Evolutionary conservation across 2,329 filamentous ascomycete species (phyloP), one percentile per base, ranked within the genome.

Genomic region (Raffaelea albimanens): DNA sequence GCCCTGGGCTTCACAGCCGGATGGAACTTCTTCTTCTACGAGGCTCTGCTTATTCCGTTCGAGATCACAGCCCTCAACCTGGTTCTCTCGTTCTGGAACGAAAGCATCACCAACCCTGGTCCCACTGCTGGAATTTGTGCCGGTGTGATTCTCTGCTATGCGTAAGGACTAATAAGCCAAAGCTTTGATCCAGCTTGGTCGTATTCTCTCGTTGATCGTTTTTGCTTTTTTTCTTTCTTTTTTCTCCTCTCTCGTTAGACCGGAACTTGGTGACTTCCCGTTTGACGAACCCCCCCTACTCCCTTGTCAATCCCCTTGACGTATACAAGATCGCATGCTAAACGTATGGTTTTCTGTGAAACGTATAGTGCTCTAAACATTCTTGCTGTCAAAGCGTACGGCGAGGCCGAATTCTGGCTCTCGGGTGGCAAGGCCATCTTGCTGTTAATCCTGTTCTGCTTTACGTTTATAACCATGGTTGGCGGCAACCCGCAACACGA

Each of bases 1-100:
- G 71, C 80, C 13, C 67, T 78, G 19, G 78, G 79, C 31, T 82
- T 83, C 57, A 72, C 70, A 59, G 67, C 63, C n/a, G 66, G 65
- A 20, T 68, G 64, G 64, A 68, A 68, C 51, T 68, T 68, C 55
- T 68, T 68, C 49, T 56, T 68, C 31, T 68, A 67, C 54, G 64
- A 68, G 48, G 65, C 65, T 2, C 57, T 62, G 45, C 58, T 67
- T 2, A 67, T 68, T 41, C 66, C 66, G 3, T 68, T 65, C 51
- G 66, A 68, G 53, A 67, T 68, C 40, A 61, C 63, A 2, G 66
- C 66, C 14, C 53, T 67, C 42, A 60, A 67, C 59, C 48, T 62
- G 55, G 68, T 68, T 3, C 60, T 75, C 29, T 60, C 61, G 5
- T 75, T 66, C 52, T 77, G 74, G 73, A 57, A 61, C 10, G 60